Conservation (phyloP, 352 stramenopile species). For the Peronospora belbahrii region DNA sequence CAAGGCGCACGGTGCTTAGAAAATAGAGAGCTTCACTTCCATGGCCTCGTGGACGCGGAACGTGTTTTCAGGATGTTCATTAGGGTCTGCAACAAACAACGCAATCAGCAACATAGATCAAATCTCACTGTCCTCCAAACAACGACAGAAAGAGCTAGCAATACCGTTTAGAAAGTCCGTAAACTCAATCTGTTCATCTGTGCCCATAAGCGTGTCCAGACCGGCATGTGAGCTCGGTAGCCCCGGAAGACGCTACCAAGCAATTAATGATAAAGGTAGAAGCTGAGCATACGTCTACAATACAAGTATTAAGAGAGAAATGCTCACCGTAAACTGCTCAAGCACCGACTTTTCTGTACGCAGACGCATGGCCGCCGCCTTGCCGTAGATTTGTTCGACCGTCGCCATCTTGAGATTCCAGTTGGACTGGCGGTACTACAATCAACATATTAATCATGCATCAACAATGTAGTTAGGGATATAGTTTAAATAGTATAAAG, state of each 20-base stretch:
- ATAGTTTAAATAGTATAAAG: too few species aligned
- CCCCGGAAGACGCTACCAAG: constrained; percentile 63
- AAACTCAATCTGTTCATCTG: constrained; percentile 76
- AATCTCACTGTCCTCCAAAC: not conserved
- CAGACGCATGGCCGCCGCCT: constrained; percentile 82
- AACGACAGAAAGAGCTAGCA: not conserved
- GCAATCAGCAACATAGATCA: constrained; percentile 6
- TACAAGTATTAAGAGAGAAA: not conserved
- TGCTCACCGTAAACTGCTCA: constrained; percentile 65
- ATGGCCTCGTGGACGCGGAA: constrained; percentile 85
- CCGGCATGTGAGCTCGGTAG: constrained; percentile 68
- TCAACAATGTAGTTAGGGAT: not conserved
- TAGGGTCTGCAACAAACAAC: constrained; percentile 39
- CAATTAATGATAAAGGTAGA: not conserved
- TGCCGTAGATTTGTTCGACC: constrained; percentile 85
- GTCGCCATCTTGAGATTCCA: constrained; percentile 86
- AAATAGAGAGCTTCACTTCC: constrained; percentile 86
- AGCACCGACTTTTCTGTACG: constrained; percentile 84
- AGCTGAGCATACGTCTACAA: not conserved
- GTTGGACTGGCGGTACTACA: constrained; percentile 62
- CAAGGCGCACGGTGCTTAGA: constrained; percentile 38
- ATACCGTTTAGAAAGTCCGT: constrained; percentile 77
- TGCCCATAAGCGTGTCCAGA: constrained; percentile 72
- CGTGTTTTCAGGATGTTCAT: constrained; percentile 67
- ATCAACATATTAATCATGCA: too few species aligned